Evolutionary conservation across 2,329 filamentous ascomycete species (phyloP).

Genomic region (Epichloe amarillans): DNA sequence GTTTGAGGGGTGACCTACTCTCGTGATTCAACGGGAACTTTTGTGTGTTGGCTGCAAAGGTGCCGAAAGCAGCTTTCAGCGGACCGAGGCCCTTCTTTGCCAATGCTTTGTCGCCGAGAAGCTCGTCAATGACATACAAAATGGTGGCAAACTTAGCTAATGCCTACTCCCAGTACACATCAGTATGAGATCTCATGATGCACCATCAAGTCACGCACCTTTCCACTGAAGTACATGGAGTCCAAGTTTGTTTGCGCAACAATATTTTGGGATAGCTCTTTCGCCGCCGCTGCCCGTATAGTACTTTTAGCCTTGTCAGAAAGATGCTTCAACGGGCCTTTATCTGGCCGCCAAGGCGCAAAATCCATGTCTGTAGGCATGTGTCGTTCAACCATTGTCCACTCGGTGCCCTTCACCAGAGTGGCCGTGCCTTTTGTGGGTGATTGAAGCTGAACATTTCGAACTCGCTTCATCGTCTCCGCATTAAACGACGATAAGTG

Average conservation of each 20-base stretch:
- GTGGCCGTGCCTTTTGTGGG: constrained; percentile 82
- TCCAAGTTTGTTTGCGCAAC: constrained; percentile 57
- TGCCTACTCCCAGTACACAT: constrained; percentile 27
- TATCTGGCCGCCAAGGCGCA: constrained; percentile 56
- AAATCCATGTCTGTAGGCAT: constrained; percentile 67
- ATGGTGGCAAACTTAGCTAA: constrained; percentile 65
- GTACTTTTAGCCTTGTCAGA: constrained; percentile 39
- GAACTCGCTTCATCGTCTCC: constrained; percentile 34
- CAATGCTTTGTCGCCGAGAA: constrained; percentile 44
- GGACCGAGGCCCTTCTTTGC: constrained; percentile 44
- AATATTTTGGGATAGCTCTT: constrained; percentile 68
- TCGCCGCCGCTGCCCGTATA: constrained; percentile 50
- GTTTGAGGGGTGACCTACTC: constrained; percentile 25
- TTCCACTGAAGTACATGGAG: constrained; percentile 91
- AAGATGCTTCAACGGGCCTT: constrained; percentile 32
- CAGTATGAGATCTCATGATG: neutral
- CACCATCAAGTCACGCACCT: constrained; percentile 30
- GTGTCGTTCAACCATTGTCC: constrained; percentile 64
- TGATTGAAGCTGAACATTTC: constrained; percentile 54
- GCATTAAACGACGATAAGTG: constrained; percentile 64
- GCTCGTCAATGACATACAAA: constrained; percentile 49
- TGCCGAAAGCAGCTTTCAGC: constrained; percentile 52
- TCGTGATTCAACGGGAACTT: constrained; percentile 53
- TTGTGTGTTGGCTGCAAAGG: constrained; percentile 55
- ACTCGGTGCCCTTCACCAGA: constrained; percentile 56